Conservation (phyloP, 768 basidiomycete species). For the Rhizopogon vinicolor region DNA sequence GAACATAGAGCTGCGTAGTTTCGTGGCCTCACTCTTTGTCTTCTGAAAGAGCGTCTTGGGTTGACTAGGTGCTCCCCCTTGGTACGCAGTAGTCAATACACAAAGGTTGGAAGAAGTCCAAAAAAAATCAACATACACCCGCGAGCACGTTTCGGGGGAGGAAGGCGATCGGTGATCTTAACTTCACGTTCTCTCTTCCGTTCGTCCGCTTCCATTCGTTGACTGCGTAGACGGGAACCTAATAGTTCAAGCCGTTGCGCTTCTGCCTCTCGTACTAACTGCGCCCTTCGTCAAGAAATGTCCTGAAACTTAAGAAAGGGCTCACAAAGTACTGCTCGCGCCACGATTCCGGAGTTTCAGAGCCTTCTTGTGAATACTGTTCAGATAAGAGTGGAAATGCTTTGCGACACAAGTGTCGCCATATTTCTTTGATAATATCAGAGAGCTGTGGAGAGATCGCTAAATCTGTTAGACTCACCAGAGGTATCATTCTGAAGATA, state of each 20-base stretch:
- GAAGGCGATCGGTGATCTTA: slow-evolving; percentile 67
- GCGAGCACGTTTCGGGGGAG: slow-evolving; percentile 60
- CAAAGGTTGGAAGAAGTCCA: background rate
- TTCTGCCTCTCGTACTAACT: slow-evolving; percentile 58
- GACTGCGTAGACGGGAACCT: slow-evolving; percentile 55
- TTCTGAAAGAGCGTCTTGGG: slow-evolving; percentile 78
- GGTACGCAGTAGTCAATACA: slow-evolving; percentile 7
- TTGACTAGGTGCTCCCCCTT: slow-evolving; percentile 35
- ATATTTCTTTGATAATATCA: slow-evolving; percentile 46
- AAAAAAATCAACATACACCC: background rate
- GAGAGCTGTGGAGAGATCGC: background rate
- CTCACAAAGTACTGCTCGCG: slow-evolving; percentile 65
- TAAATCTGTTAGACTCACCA: slow-evolving; percentile 31
- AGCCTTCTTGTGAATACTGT: slow-evolving; percentile 36
- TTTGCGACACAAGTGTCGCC: slow-evolving; percentile 60
- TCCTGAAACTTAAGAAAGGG: slow-evolving; percentile 2
- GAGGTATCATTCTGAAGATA: slow-evolving; percentile 51
- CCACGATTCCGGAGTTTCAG: slow-evolving; percentile 57
- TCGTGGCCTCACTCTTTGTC: slow-evolving; percentile 65
- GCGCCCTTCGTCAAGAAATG: slow-evolving; percentile 8
- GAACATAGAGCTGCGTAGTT: slow-evolving; percentile 59
- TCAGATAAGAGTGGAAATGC: slow-evolving; percentile 52
- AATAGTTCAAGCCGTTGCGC: slow-evolving; percentile 60
- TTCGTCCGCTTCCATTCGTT: slow-evolving; percentile 66
- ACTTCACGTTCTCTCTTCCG: slow-evolving; percentile 75